Base-by-base conservation (phyloP, 306 rosid species). In the Vachellia pachyceras region DNA sequence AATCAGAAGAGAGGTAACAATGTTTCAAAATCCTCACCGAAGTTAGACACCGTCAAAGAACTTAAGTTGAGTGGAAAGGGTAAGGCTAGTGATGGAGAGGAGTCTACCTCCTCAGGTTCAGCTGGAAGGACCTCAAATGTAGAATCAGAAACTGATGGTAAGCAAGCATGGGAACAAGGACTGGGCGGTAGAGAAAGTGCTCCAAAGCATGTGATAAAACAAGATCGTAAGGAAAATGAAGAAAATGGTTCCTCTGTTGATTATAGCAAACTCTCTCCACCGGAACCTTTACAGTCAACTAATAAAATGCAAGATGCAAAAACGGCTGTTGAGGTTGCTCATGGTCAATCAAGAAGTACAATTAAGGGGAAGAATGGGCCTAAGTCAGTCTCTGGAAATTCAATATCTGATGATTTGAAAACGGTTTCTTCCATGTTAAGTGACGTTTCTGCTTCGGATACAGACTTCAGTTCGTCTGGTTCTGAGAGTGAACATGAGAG, bases 401-500 rank as follows among this genome's bases (percentile, higher is more conserved):
- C 90, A 72, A 83, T 83, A 72, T 83, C 99, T 69, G 86, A 87
- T 83, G 88, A 87, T 85, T 75, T 84, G 61, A 89, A 84, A 86
- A 83, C 83, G 71, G 83, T 80, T 74, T 87, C 89, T 78, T 70
- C 93, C 69, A 82, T 91, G n/a, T 85, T 77, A 76, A 93, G 86
- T 82, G 87, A 84, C 58, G 89, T 92, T 87, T 90, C 94, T 76
- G 94, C 85, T 80, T 93, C 91, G 6, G 97, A 89, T 76, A 75
- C 91, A 3, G 97, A 88, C 61, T 88, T 92, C 0, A 92, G 97
- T 80, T 95, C 98, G 73, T 96, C 94, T 60, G 97, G 90, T 83
- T 90, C 97, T 39, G 99, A 93, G 76, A 87, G 85, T 75, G 99
- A 91, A 85, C 91, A 70, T 36, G 94, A 93, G 89, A 90, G 91